Base-by-base conservation (phyloP, 208 protist genomes). In the Leptomonas seymouri region DNA sequence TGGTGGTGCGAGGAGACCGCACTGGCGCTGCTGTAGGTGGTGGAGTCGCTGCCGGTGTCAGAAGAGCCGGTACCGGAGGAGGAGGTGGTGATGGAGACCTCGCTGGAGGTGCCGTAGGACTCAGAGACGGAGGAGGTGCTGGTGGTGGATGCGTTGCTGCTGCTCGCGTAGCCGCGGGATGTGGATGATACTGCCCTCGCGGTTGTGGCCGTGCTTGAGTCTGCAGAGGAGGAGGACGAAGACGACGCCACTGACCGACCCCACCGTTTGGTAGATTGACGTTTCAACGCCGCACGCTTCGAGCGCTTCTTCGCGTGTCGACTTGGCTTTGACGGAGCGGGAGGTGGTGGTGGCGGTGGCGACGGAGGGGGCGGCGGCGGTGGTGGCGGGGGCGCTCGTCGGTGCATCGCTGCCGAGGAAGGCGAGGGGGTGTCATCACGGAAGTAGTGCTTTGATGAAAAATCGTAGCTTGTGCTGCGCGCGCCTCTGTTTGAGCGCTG, bases 1-100 rank as follows among this genome's bases (percentile, higher is more conserved):
- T 25, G 45, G 49, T 44, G 41, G 48, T 53, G 16, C 1, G 51
- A 56, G 14, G 51, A 20, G 12, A 56, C 34, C 9, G 28, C 34
- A 41, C 58, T 80, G 70, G 53, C 57, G 69, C 62, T 63, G 67
- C 68, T 67, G 54, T 25, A 61, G 31, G 57, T 53, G 36, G 21
- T 49, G 16, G n/a, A n/a, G n/a, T 39, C 7, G 34, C 34, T 39
- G 34, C 9, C 34, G 7, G 34, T 39, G 34, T 39, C 34, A 12
- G 45, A 65, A 31, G 31, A 42, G 8, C 18, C 16, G 25, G 41
- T 23, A 25, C 21, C 23, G 23, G 48, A 59, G 20, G 44, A 16
- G 12, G 44, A 48, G 44, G 44, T 48, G 44, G 44, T n/a, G 44
- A n/a, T n/a, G 0, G 44, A 23, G 3, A 18, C 4, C 9, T 59